A percentile compares a stretch with the other conserved stretches of the same genome.
Evolutionary conservation across 108 stramenopile genomes (phyloP).

Genomic region (Bacterosira constricta): DNA sequence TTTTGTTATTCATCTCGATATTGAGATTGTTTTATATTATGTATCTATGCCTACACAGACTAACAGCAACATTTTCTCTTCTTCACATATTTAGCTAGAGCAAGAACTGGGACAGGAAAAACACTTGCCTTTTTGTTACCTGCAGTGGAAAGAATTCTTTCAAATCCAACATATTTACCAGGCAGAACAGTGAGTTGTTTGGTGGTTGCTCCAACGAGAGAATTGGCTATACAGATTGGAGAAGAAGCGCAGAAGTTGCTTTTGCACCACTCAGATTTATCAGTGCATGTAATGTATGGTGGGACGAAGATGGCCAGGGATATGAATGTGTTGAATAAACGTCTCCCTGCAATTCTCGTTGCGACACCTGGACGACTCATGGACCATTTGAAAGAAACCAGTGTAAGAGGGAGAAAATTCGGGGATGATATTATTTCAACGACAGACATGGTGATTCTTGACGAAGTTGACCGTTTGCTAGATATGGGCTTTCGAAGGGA

Average conservation of each 20-base stretch:
- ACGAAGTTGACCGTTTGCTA: constrained; percentile 86
- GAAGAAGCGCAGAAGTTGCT: constrained; percentile 57
- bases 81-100: too few relatives aligned
- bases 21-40: too few relatives aligned
- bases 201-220: constrained; percentile 85
- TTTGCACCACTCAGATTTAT: constrained; percentile 27
- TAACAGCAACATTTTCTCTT: too few relatives aligned
- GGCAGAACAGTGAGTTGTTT: constrained; percentile 58
- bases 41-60: too few relatives aligned
- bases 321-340: constrained; percentile 52
- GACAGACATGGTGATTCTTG: constrained; percentile 64
- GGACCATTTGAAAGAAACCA: constrained; percentile 83
- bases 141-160: constrained; percentile 58
- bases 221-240: constrained; percentile 71
- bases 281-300: constrained; percentile 68
- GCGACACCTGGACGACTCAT: constrained; percentile 75
- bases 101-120: constrained; percentile 93
- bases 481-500: constrained; percentile 89
- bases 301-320: constrained; percentile 70
- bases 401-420: constrained; percentile 48
- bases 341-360: constrained; percentile 46
- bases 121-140: constrained; percentile 91
- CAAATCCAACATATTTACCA: constrained; percentile 31
- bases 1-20: too few relatives aligned
- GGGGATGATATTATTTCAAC: constrained; percentile 46